Evolutionary conservation across 331 rosid species (phyloP).

Genomic region (Quercus phellos): DNA sequence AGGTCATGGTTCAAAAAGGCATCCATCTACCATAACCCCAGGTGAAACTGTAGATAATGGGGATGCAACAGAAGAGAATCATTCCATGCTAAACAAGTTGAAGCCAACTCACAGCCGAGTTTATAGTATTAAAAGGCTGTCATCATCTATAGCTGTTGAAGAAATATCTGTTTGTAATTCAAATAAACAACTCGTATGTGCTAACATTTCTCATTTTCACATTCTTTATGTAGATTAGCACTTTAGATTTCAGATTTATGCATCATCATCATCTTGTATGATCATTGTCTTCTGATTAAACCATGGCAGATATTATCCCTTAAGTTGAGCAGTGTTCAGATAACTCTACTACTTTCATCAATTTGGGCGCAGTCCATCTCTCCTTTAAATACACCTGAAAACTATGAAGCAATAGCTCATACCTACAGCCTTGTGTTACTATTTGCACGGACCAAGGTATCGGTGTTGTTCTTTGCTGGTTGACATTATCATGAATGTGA

Average conservation of each 20-base stretch:
- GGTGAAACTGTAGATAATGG: constrained; percentile 24
- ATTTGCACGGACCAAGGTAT: constrained; percentile 81
- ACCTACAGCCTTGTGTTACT: constrained; percentile 73
- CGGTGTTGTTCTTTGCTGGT: background rate
- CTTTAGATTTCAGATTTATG: background rate
- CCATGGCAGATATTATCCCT: constrained; percentile 52
- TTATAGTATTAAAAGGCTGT: constrained; percentile 37
- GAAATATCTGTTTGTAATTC: constrained; percentile 32
- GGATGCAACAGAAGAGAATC: constrained; percentile 32
- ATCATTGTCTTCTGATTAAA: constrained; percentile 13
- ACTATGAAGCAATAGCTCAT: constrained; percentile 88
- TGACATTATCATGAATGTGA: too few species aligned
- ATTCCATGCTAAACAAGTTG: constrained; percentile 46
- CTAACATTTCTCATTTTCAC: constrained; percentile 10
- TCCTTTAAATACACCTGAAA: constrained; percentile 73
- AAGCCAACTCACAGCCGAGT: constrained; percentile 45
- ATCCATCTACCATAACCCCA: background rate
- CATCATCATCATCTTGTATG: constrained; percentile 1
- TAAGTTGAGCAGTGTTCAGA: constrained; percentile 71
- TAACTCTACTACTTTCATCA: constrained; percentile 68
- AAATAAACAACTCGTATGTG: constrained; percentile 52
- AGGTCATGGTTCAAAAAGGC: constrained; percentile 32
- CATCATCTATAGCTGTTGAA: constrained; percentile 22
- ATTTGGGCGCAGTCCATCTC: constrained; percentile 75
- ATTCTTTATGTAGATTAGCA: too few species aligned